These are phyloP conservation scores for Botryotinia globosa DNA, from an alignment of 2,329 filamentous ascomycete species.

Conservation along the genomic window DNA sequence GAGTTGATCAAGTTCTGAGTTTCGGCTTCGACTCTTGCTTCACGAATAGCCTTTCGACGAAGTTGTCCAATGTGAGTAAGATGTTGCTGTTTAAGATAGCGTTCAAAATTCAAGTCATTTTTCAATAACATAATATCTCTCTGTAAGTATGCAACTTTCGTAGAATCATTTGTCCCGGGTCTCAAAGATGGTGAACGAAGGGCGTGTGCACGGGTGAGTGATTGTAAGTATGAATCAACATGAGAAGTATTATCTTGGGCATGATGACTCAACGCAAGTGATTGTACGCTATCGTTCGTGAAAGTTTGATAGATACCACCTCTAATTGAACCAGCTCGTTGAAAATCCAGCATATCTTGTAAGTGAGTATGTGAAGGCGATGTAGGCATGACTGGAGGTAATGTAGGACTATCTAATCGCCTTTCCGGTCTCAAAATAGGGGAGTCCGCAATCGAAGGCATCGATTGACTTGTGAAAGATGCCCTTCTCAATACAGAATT, in stretches of 20 bases:
- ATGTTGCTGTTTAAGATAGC: constrained; percentile 81
- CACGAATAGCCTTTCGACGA: constrained; percentile 69
- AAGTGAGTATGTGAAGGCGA: constrained; percentile 55
- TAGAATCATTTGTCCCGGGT: constrained; percentile 37
- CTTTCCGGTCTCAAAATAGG: constrained; percentile 28
- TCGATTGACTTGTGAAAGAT: constrained; percentile 50
- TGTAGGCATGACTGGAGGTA: constrained; percentile 49
- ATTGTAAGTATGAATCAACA: constrained; percentile 35
- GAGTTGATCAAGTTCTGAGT: constrained; percentile 77
- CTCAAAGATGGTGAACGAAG: constrained; percentile 34
- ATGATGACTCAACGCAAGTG: constrained; percentile 38
- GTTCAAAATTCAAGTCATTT: constrained; percentile 80
- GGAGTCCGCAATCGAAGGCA: constrained; percentile 49
- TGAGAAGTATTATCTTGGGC: constrained; percentile 29
- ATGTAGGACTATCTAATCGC: constrained; percentile 58
- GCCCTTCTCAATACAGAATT: constrained; percentile 43
- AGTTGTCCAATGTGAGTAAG: constrained; percentile 77
- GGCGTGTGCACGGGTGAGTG: constrained; percentile 29
- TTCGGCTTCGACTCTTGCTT: constrained; percentile 77
- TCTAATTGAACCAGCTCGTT: constrained; percentile 51
- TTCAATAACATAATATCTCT: constrained; percentile 72
- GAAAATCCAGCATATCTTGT: constrained; percentile 59
- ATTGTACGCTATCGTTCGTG: constrained; percentile 55
- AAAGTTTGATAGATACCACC: constrained; percentile 54
- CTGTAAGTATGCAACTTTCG: constrained; percentile 56